Base-by-base conservation (phyloP, 2,329 filamentous ascomycete genomes). In the Hypomyces rosellus region DNA sequence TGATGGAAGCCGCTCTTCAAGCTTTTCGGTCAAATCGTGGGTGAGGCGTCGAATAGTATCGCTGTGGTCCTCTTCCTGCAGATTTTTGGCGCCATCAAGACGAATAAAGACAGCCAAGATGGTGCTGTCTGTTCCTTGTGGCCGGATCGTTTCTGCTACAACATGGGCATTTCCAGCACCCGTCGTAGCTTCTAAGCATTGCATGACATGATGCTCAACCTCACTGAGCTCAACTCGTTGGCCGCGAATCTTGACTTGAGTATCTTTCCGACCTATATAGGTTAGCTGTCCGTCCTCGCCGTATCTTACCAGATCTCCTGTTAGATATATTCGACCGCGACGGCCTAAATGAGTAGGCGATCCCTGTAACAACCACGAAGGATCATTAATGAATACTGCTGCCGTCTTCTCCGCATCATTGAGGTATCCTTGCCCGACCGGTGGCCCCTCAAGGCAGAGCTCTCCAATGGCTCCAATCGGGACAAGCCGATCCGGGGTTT, bases 161-260 rank as follows among this genome's bases (percentile, higher is more conserved):
- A 30, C 25, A 8, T 30, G 25, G 25, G 25, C 25, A 11, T 30
- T 30, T 11, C 25, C 25, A 30, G 6, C 25, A 30, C 25, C 25
- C 9, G 25, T 8, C 9, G 25, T 30, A 11, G 6, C 9, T 30
- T 30, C 25, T 11, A 30, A 6, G 9, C 25, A 8, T 11, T 30
- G 25, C 25, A 30, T 30, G 9, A 59, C 33, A 2, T 51, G 44
- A 4, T 49, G 33, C 34, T 60, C 61, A 8, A 63, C 20, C n/a
- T 61, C 60, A 0, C 50, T 55, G 9, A 77, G 67, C 62, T 77
- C 82, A 42, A 79, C 68, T 46, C 78, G 64, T 52, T 74, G 81
- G 15, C 82, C 82, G 15, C 74, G 70, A 7, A 83, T 63, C 61
- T 83, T 83, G 43, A 81, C 71, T 58, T 82, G 79, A 0, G 69